Evolutionary conservation across 352 stramenopile genomes (phyloP).

Genomic region (Phytophthora palmivora): DNA sequence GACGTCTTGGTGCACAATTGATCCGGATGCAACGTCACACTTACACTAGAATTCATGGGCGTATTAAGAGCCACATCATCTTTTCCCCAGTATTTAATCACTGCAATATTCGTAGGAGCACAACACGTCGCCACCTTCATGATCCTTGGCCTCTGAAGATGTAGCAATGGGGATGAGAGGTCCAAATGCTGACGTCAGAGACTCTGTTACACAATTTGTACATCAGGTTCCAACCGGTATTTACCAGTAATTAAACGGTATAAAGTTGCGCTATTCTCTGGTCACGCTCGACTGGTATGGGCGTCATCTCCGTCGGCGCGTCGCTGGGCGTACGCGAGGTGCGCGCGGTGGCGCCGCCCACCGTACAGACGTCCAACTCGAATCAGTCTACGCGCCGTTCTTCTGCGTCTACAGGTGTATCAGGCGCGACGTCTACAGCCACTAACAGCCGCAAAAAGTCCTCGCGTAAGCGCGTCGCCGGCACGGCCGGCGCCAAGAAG

Average conservation of each 20-base stretch:
- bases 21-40: constrained; percentile 95
- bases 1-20: constrained; percentile 97
- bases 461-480: constrained; percentile 26
- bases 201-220: not conserved
- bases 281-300: constrained; percentile 43
- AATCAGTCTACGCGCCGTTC: constrained; percentile 9
- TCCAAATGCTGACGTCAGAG: constrained; percentile 7
- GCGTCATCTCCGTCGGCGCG: constrained; percentile 82
- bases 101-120: constrained; percentile 98
- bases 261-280: too few species aligned
- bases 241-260: not conserved
- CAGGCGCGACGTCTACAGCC: constrained; percentile 4
- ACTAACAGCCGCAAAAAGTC: constrained; percentile 30
- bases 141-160: not conserved
- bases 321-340: constrained; percentile 72
- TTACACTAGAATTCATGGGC: constrained; percentile 97
- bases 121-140: constrained; percentile 88
- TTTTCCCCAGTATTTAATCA: constrained; percentile 99
- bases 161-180: not conserved
- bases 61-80: constrained; percentile 92
- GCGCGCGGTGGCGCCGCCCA: constrained; percentile 5
- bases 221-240: not conserved
- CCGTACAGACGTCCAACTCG: not conserved
- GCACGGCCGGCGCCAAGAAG: constrained; percentile 19
- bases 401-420: not conserved